Evolutionary conservation across 2,329 filamentous ascomycete genomes (phyloP).

Genomic region (Neoarthrinium moseri): DNA sequence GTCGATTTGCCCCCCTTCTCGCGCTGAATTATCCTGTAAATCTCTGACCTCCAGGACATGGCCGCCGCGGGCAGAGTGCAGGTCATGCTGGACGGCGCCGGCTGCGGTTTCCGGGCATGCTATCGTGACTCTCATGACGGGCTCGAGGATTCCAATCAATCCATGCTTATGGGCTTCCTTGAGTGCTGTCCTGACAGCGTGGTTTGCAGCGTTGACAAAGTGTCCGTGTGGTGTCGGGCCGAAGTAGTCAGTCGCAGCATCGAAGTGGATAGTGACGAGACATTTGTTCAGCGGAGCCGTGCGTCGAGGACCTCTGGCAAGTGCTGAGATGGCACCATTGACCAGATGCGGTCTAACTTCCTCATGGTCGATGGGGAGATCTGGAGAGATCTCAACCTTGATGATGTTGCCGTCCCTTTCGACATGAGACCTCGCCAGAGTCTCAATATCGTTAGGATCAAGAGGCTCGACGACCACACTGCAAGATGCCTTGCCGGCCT

Average conservation of each 20-base stretch:
- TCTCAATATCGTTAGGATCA: constrained; percentile 36
- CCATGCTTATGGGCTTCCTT: constrained; percentile 54
- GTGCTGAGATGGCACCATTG: constrained; percentile 78
- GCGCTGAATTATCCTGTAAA: constrained; percentile 70
- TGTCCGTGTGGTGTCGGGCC: constrained; percentile 64
- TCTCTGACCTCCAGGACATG: constrained; percentile 70
- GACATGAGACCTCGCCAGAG: constrained; percentile 39
- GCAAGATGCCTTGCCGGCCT: constrained; percentile 74
- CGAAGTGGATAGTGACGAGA: constrained; percentile 67
- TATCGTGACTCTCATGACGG: constrained; percentile 89
- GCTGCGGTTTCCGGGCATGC: constrained; percentile 79
- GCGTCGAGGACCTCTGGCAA: constrained; percentile 80
- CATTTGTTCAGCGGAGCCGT: constrained; percentile 78
- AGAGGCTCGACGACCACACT: constrained; percentile 66
- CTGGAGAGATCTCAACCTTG: constrained; percentile 45
- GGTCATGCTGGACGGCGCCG: constrained; percentile 78
- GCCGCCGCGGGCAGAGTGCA: constrained; percentile 72
- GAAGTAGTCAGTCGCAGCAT: constrained; percentile 64
- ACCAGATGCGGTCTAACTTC: constrained; percentile 60
- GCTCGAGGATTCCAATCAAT: constrained; percentile 75
- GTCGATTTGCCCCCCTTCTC: constrained; percentile 56
- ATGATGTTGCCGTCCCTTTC: constrained; percentile 71
- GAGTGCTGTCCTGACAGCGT: constrained; percentile 68
- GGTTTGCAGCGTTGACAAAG: constrained; percentile 61
- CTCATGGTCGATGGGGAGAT: constrained; percentile 47